A percentile compares a stretch with the other conserved stretches of the same genome.
phyloP scores from a whole-genome alignment of 495 filamentous ascomycete species.

The Neurospora sp. region DNA sequence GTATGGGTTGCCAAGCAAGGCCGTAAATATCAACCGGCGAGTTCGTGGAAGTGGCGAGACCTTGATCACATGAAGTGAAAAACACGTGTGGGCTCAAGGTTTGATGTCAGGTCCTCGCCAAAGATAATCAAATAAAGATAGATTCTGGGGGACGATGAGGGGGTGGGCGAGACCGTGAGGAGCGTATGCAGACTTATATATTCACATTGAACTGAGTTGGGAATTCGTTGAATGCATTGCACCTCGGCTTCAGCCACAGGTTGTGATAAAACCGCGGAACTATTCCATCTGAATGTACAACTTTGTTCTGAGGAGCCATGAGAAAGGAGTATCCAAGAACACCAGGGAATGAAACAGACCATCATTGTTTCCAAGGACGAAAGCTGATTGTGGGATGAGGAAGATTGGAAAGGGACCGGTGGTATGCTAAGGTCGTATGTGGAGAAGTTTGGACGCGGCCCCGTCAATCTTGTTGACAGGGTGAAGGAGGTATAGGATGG shows the following conservation, averaged over 20 bases:
- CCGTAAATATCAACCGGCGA: background rate
- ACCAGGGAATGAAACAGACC: background rate
- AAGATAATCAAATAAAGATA: slow-evolving; percentile 11
- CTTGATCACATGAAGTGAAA: slow-evolving; percentile 1
- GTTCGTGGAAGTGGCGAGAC: slow-evolving; percentile 6
- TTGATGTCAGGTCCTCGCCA: background rate
- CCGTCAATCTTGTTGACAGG: slow-evolving; percentile 2
- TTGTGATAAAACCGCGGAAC: background rate
- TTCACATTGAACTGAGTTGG: slow-evolving; percentile 25
- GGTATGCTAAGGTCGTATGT: slow-evolving; percentile 18
- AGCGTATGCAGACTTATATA: slow-evolving; percentile 26
- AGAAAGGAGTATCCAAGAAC: background rate
- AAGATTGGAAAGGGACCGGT: slow-evolving; percentile 16
- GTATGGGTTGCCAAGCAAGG: background rate
- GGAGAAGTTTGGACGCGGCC: slow-evolving; percentile 16
- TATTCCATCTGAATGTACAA: background rate
- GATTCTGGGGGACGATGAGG: slow-evolving; percentile 16
- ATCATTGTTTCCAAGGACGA: background rate
- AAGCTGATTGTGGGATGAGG: slow-evolving; percentile 19
- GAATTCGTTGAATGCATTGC: slow-evolving; percentile 1
- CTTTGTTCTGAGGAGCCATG: background rate
- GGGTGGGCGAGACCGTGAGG: slow-evolving; percentile 21
- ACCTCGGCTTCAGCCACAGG: background rate
- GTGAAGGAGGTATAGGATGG: slow-evolving; percentile 7
- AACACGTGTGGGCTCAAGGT: background rate